Base-by-base conservation (phyloP, 805 yeast genomes). In the Vanderwaltozyma polyspora region DNA sequence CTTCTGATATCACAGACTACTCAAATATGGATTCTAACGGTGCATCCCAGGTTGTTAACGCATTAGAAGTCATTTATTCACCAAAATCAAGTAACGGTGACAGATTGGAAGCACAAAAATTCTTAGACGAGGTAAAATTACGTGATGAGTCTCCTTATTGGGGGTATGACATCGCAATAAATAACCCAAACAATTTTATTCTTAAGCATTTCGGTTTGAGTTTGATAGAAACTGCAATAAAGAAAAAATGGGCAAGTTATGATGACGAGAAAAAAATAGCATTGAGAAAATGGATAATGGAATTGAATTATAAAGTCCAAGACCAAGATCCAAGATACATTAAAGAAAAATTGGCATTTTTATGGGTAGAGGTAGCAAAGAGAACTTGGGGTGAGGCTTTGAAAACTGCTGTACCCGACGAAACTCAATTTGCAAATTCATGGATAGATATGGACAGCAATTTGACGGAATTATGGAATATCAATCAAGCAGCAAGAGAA, bases 331-430 rank as follows among this genome's bases (percentile, higher is more conserved):
- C 97, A 6, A 89, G 85, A 55, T 93, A 79, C 49, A 67, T 91
- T 37, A 83, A 79, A 50, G 97, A 87, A 52, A 91, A 91, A 57
- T 52, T 87, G 27, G 94, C 96, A 11, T 79, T 74, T 43, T 60
- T 91, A 18, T 87, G 97, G 96, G 95, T 83, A 1, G 79, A 82
- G 28, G 65, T 91, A 6, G 94, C 95, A 9, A 91, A 91, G 51
- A 68, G 94, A 37, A 69, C 76, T 21, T 91, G 98, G 98, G 95
- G 96, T 13, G 65, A 72, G 25, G 75, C 71, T 39, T 58, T 81
- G n/a, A 66, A 57, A 38, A 52, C 48, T 19, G 51, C 47, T 13
- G 38, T 46, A 9, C 51, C 53, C 15, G 26, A 46, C 6, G 55
- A 50, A 27, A 65, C 67, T 35, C 76, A 75, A 34, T 59, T 70